Conservation (phyloP, 2,329 filamentous ascomycete genomes). For the Coniochaeta sp. region DNA sequence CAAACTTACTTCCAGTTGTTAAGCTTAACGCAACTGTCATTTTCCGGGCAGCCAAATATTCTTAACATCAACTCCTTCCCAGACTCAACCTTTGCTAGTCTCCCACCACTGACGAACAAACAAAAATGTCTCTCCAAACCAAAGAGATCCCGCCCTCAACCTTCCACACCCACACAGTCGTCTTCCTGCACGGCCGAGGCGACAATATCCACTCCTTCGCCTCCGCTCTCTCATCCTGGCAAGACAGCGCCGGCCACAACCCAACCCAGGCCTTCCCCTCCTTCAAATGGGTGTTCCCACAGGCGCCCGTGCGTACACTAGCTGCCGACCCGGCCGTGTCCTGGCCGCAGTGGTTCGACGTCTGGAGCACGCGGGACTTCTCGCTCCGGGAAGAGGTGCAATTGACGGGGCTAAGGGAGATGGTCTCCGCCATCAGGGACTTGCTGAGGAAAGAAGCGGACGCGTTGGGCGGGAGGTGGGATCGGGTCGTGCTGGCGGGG, state of each 20-base stretch:
- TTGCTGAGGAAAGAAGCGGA: slow-evolving; percentile 28
- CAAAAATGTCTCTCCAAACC: not conserved
- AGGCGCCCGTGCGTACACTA: slow-evolving; percentile 25
- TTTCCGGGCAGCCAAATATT: no score
- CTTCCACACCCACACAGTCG: slow-evolving; percentile 32
- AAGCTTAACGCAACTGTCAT: no score
- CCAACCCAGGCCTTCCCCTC: slow-evolving; percentile 34
- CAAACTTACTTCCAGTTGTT: no score
- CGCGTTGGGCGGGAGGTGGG: slow-evolving; percentile 26
- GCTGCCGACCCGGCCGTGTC: slow-evolving; percentile 16
- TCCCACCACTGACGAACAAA: not conserved
- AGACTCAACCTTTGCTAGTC: no score
- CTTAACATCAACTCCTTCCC: no score
- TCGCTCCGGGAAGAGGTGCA: slow-evolving; percentile 35
- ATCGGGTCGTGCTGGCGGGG: slow-evolving; percentile 34
- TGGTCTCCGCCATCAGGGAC: slow-evolving; percentile 22
- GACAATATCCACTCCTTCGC: slow-evolving; percentile 28
- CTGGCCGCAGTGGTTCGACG: slow-evolving; percentile 43
- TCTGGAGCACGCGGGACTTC: slow-evolving; percentile 34
- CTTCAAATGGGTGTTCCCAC: slow-evolving; percentile 43
- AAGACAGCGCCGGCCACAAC: slow-evolving; percentile 22
- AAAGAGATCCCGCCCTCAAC: not conserved
- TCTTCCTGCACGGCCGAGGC: slow-evolving; percentile 39
- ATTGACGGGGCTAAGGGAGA: slow-evolving; percentile 29
- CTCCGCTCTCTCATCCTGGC: slow-evolving; percentile 20